Conservation (phyloP, 306 rosid species). For the Spatholobus suberectus region DNA sequence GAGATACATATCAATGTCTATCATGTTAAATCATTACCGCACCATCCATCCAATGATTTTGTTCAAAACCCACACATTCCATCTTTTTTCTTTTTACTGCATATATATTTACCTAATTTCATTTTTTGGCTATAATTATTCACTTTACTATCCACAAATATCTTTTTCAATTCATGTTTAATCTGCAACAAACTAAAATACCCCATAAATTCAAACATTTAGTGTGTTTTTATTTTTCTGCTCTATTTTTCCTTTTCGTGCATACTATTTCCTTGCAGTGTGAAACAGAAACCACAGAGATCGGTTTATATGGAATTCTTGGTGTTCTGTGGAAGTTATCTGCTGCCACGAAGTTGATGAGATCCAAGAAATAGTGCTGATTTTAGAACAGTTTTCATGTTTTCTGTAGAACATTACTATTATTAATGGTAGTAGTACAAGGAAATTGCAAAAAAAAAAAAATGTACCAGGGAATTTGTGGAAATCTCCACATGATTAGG, state of each 20-base stretch:
- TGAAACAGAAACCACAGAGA: conserved; percentile 4
- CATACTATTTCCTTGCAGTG: neutral
- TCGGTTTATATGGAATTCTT: neutral
- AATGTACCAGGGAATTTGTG: conserved; percentile 27
- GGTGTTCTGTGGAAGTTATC: neutral
- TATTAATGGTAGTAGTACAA: neutral
- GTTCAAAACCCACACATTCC: too few species aligned
- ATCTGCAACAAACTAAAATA: neutral
- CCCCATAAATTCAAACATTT: neutral
- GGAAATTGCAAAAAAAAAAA: neutral
- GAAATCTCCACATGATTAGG: neutral
- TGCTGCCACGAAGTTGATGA: conserved; percentile 16
- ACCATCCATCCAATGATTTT: too few species aligned
- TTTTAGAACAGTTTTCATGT: neutral
- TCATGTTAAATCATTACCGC: too few species aligned
- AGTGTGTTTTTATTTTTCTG: neutral
- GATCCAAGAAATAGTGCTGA: conserved; percentile 29
- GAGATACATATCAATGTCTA: too few species aligned
- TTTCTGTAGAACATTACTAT: neutral
- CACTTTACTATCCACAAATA: neutral
- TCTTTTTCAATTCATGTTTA: neutral
- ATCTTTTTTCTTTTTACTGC: too few species aligned
- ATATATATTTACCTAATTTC: neutral
- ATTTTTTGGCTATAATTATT: neutral
- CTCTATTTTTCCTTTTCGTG: conserved; percentile 9